A percentile compares a stretch with the other conserved stretches of the same genome.
phyloP scores from a whole-genome alignment of 352 stramenopile species.

The Phytophthora citrophthora region DNA sequence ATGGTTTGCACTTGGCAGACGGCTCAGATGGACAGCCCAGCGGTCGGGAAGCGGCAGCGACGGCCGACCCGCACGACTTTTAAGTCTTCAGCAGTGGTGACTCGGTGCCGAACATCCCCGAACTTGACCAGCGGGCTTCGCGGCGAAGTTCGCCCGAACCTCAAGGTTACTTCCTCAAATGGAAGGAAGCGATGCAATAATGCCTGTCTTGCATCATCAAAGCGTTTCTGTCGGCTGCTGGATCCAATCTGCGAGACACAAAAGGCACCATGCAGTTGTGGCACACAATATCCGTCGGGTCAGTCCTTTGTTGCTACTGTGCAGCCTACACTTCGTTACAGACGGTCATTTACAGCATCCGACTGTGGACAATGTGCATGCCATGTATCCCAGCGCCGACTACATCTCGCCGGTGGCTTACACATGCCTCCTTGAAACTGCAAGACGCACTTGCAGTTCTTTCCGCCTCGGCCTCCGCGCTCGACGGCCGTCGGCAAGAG shows the following conservation, averaged over 20 bases:
- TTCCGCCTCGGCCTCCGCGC: background rate
- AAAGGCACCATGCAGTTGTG: too few relatives aligned
- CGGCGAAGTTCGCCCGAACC: background rate
- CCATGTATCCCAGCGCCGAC: background rate
- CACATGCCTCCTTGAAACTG: background rate
- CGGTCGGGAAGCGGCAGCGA: background rate
- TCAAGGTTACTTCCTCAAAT: background rate
- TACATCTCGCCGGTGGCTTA: background rate
- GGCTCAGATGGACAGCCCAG: slow-evolving; percentile 30
- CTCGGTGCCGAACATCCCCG: slow-evolving; percentile 1
- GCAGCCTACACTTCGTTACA: too few relatives aligned
- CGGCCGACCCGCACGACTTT: slow-evolving; percentile 17
- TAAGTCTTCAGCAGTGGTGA: slow-evolving; percentile 1
- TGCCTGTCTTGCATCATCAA: too few relatives aligned
- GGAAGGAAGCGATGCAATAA: background rate
- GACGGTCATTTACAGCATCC: too few relatives aligned
- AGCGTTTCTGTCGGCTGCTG: too few relatives aligned
- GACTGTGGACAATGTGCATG: background rate
- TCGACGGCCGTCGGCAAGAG: background rate
- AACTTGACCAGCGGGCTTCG: background rate
- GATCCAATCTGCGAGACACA: too few relatives aligned
- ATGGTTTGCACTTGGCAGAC: slow-evolving; percentile 16
- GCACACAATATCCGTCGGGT: too few relatives aligned
- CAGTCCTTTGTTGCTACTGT: background rate
- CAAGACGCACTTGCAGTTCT: background rate